Evolutionary conservation across 176 grass and related monocot species (phyloP).

Genomic region (Ananas comosus): DNA sequence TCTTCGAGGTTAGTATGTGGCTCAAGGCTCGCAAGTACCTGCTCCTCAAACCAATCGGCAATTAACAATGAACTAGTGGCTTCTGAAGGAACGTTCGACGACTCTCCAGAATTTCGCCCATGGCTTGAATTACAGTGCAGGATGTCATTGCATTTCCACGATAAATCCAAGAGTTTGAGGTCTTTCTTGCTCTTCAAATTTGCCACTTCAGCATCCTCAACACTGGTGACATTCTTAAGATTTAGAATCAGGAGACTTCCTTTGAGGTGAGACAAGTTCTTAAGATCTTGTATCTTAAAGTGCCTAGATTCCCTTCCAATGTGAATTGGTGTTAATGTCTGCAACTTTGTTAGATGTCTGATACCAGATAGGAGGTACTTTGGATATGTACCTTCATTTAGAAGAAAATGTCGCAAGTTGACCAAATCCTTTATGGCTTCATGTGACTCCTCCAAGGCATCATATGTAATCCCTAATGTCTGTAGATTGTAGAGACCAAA

Average conservation of each 20-base stretch:
- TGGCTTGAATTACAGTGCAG: background rate
- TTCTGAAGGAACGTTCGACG: too few relatives aligned
- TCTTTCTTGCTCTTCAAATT: constrained; percentile 23
- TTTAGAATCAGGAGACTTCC: constrained; percentile 5
- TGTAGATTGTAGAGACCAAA: constrained; percentile 27
- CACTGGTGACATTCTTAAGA: constrained; percentile 14
- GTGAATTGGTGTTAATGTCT: constrained; percentile 23
- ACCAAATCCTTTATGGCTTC: constrained; percentile 18
- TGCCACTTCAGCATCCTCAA: constrained; percentile 10
- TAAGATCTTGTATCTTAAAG: constrained; percentile 11
- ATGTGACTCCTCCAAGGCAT: constrained; percentile 16
- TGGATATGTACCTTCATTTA: background rate
- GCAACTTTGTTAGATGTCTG: constrained; percentile 18
- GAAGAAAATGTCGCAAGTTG: constrained; percentile 30
- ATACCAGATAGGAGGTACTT: constrained; percentile 27
- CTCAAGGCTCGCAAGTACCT: constrained; percentile 15
- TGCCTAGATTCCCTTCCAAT: constrained; percentile 1
- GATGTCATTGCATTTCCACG: constrained; percentile 12
- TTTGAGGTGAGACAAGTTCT: constrained; percentile 16
- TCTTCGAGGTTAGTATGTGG: constrained; percentile 25
- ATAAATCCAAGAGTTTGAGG: constrained; percentile 18
- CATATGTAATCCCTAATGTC: constrained; percentile 30
- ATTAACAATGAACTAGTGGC: too few relatives aligned
- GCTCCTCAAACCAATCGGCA: background rate
- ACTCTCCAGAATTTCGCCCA: background rate